Conservation (phyloP, 2,329 filamentous ascomycete genomes). For the Penicillium sp. region DNA sequence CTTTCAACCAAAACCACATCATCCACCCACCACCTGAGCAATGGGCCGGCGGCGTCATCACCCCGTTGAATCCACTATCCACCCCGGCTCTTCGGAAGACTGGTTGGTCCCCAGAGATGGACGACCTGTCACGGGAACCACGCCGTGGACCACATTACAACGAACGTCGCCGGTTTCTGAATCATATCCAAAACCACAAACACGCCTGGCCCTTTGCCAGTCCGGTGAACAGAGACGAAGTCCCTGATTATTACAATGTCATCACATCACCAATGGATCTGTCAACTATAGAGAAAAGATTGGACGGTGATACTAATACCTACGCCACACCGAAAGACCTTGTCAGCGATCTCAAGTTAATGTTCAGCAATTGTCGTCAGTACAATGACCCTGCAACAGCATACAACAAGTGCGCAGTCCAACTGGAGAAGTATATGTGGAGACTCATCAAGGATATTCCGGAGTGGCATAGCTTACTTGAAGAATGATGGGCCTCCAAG, state of each 20-base stretch:
- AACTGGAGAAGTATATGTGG: conserved; percentile 95
- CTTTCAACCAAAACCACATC: conserved; percentile 83
- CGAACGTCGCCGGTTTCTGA: conserved; percentile 85
- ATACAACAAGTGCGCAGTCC: conserved; percentile 92
- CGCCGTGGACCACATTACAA: conserved; percentile 85
- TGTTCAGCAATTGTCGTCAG: conserved; percentile 91
- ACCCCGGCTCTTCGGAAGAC: conserved; percentile 87
- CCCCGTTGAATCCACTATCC: conserved; percentile 78
- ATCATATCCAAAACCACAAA: conserved; percentile 90
- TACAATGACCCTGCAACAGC: conserved; percentile 96
- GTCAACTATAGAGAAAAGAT: conserved; percentile 89
- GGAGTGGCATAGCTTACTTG: conserved; percentile 68
- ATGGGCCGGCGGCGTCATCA: conserved; percentile 68
- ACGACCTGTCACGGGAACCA: conserved; percentile 94
- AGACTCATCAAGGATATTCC: conserved; percentile 85
- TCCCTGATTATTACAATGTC: conserved; percentile 95
- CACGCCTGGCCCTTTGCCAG: conserved; percentile 92
- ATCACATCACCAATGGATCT: conserved; percentile 98
- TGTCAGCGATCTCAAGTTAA: conserved; percentile 79
- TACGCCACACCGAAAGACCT: conserved; percentile 92
- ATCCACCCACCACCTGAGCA: conserved; percentile 81
- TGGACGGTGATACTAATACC: conserved; percentile 74
- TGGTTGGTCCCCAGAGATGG: conserved; percentile 97
- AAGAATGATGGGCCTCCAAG: background rate
- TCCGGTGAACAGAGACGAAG: conserved; percentile 92